A percentile compares a stretch with the other conserved stretches of the same genome.
Evolutionary conservation across 495 filamentous ascomycete species (phyloP).

Genomic region (Bryoglossum gracile): DNA sequence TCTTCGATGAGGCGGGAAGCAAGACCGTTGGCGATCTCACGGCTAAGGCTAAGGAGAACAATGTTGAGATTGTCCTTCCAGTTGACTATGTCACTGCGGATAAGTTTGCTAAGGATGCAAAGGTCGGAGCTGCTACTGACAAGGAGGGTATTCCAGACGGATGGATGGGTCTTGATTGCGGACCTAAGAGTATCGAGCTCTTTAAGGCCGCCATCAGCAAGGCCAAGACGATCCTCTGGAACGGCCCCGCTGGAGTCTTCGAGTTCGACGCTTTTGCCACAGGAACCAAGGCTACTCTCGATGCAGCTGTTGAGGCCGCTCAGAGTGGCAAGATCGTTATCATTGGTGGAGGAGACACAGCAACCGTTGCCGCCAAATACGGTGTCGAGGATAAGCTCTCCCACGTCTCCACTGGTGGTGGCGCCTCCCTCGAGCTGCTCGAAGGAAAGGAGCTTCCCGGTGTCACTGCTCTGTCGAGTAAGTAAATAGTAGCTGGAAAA

Average conservation of each 20-base stretch:
- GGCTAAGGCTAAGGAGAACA: slow-evolving; percentile 93
- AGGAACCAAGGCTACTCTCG: slow-evolving; percentile 83
- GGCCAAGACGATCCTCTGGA: slow-evolving; percentile 98
- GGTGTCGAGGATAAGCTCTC: slow-evolving; percentile 91
- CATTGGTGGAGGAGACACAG: slow-evolving; percentile 96
- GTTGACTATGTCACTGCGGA: slow-evolving; percentile 94
- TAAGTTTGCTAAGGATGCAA: slow-evolving; percentile 85
- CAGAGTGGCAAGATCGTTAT: slow-evolving; percentile 86
- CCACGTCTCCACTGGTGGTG: slow-evolving; percentile 95
- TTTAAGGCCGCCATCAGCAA: slow-evolving; percentile 78
- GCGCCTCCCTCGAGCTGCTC: slow-evolving; percentile 88
- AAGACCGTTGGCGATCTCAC: slow-evolving; percentile 85
- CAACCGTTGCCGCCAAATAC: slow-evolving; percentile 96
- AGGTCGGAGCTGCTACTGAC: slow-evolving; percentile 76
- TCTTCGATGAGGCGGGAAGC: slow-evolving; percentile 92
- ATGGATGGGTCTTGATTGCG: slow-evolving; percentile 95
- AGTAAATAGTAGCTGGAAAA: slow-evolving; percentile 39
- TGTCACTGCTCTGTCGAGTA: slow-evolving; percentile 89
- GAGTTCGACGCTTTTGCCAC: slow-evolving; percentile 91
- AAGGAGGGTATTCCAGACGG: slow-evolving; percentile 86
- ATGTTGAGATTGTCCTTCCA: slow-evolving; percentile 89
- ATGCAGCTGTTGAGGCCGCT: slow-evolving; percentile 74
- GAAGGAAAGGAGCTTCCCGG: slow-evolving; percentile 97
- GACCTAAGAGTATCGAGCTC: slow-evolving; percentile 74
- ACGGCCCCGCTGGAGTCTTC: slow-evolving; percentile 94